Evolutionary conservation across 73 alveolate species (phyloP).

Genomic region (Paramecium primaurelia): DNA sequence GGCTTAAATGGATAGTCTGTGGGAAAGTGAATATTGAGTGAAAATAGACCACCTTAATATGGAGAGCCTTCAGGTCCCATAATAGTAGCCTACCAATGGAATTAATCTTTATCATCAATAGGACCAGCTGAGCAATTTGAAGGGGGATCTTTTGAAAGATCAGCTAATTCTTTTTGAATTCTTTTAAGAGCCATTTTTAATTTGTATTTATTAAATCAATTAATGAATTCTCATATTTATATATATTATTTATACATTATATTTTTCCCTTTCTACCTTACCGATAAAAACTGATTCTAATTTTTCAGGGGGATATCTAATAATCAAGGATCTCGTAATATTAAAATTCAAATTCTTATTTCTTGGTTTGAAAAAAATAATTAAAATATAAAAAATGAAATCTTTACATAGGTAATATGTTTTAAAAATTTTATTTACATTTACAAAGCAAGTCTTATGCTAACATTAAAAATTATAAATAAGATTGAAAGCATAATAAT

Average conservation of each 20-base stretch:
- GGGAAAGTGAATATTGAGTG: constrained; percentile 72
- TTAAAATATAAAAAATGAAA: too few relatives aligned
- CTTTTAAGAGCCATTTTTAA: constrained; percentile 73
- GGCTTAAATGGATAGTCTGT: constrained; percentile 91
- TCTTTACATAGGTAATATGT: background rate
- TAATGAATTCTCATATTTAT: background rate
- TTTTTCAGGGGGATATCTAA: background rate
- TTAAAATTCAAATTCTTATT: background rate
- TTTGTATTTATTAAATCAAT: background rate
- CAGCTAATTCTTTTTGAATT: constrained; percentile 81
- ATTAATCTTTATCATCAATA: constrained; percentile 70
- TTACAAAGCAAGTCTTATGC: background rate
- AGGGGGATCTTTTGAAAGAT: constrained; percentile 84
- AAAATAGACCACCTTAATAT: constrained; percentile 78
- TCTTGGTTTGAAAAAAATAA: background rate
- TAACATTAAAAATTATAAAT: too few relatives aligned
- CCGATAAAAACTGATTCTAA: constrained; percentile 23
- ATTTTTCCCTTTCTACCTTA: background rate
- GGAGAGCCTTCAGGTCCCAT: constrained; percentile 90
- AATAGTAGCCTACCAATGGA: constrained; percentile 78
- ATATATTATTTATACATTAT: background rate
- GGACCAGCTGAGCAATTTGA: constrained; percentile 86
- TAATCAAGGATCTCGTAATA: background rate
- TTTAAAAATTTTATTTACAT: too few relatives aligned
- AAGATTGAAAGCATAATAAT: background rate